Evolutionary conservation across 192 early-diverging fungal species (phyloP).

Genomic region (Rhizophagus prolifer): DNA sequence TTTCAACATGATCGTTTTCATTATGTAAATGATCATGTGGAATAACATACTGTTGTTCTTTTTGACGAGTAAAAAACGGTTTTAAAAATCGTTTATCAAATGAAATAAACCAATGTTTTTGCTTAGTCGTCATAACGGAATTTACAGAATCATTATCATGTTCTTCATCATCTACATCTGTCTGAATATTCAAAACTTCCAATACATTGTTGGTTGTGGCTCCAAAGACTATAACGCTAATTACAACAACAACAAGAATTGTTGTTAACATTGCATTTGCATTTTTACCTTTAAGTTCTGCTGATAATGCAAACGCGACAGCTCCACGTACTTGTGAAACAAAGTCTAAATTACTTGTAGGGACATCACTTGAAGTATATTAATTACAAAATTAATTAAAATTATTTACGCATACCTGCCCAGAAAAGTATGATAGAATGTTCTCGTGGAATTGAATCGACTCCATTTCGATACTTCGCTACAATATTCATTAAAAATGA

Average conservation of each 20-base stretch:
- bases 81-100: background rate
- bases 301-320: slow-evolving; percentile 92
- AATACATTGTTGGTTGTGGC: slow-evolving; percentile 85
- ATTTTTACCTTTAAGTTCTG: slow-evolving; percentile 68
- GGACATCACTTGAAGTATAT: background rate
- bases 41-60: background rate
- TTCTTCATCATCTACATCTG: slow-evolving; percentile 60
- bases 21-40: background rate
- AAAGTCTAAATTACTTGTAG: no score
- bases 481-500: slow-evolving; percentile 78
- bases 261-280: slow-evolving; percentile 81
- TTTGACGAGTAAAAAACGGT: background rate
- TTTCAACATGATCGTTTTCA: background rate
- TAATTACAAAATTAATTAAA: background rate
- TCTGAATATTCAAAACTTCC: slow-evolving; percentile 71
- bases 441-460: slow-evolving; percentile 51
- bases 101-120: background rate
- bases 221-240: slow-evolving; percentile 89
- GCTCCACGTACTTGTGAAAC: slow-evolving; percentile 96
- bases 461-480: slow-evolving; percentile 52
- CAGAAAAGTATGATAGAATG: slow-evolving; percentile 96
- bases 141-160: slow-evolving; percentile 47
- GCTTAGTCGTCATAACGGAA: slow-evolving; percentile 2
- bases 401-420: slow-evolving; percentile 36
- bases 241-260: slow-evolving; percentile 88